These are phyloP conservation scores for Sherardia arvensis DNA, from an alignment of 257 asterid genomes.

Conservation along the genomic window DNA sequence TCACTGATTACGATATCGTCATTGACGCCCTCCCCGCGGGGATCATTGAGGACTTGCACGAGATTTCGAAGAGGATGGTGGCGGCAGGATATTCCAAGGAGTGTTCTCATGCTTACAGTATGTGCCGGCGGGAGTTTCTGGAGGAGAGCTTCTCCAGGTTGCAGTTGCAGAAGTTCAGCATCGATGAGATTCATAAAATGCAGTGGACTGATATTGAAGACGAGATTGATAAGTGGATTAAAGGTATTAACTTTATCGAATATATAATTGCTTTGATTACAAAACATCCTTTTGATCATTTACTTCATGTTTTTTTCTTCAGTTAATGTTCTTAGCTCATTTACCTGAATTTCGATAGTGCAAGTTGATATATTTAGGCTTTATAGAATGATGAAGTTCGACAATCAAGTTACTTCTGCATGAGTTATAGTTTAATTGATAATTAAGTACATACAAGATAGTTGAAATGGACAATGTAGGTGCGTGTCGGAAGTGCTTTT, in stretches of 20 bases:
- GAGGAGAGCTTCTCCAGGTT: conserved; percentile 91
- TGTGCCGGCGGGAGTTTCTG: conserved; percentile 69
- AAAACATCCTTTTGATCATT: background rate
- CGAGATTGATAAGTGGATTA: conserved; percentile 89
- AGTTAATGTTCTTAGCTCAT: no score
- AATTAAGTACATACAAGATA: background rate
- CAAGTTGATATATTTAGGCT: background rate
- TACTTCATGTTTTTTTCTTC: background rate
- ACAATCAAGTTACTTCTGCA: background rate
- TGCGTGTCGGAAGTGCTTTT: background rate
- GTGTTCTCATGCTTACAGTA: conserved; percentile 80
- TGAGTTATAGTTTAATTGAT: background rate
- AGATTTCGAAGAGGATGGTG: conserved; percentile 84
- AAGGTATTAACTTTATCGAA: conserved; percentile 22
- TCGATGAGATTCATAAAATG: conserved; percentile 82
- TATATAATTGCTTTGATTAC: background rate
- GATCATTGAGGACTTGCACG: conserved; percentile 61
- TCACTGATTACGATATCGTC: conserved; percentile 60
- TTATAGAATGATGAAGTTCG: background rate
- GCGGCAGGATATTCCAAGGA: conserved; percentile 86
- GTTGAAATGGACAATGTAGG: background rate
- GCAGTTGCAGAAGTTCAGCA: conserved; percentile 76
- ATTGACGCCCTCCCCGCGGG: conserved; percentile 85
- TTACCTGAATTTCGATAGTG: background rate
- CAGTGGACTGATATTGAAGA: conserved; percentile 84